These are phyloP conservation scores for Coniochaeta prunicola DNA, from an alignment of 2,329 filamentous ascomycete genomes.

Conservation along the genomic window DNA sequence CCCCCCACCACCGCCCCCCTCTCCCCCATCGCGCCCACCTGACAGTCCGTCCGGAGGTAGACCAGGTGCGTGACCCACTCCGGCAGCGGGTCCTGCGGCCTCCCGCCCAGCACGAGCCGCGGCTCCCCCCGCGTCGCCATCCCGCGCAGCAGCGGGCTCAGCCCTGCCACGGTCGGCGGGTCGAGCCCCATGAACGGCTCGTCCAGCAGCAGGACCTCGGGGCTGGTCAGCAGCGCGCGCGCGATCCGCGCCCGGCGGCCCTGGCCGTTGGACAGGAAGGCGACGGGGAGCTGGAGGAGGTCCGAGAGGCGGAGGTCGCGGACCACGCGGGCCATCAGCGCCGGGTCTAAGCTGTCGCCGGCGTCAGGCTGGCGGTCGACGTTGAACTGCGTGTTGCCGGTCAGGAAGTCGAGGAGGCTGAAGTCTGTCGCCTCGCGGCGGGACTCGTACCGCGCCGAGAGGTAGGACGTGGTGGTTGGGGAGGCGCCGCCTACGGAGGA, in stretches of 20 bases:
- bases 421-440: constrained; percentile 82
- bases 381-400: constrained; percentile 78
- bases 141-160: constrained; percentile 64
- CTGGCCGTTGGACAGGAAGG: constrained; percentile 91
- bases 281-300: constrained; percentile 73
- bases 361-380: constrained; percentile 37
- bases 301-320: constrained; percentile 60
- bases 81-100: constrained; percentile 81
- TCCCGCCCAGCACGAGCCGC: constrained; percentile 66
- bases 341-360: constrained; percentile 39
- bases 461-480: constrained; percentile 63
- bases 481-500: constrained; percentile 45
- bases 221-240: constrained; percentile 69
- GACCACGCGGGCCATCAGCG: constrained; percentile 55
- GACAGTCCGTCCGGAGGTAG: constrained; percentile 60
- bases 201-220: constrained; percentile 79
- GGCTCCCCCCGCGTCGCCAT: constrained; percentile 62
- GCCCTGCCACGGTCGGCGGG: constrained; percentile 65
- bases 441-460: constrained; percentile 88
- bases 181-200: constrained; percentile 97
- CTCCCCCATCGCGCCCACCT: constrained; percentile 57
- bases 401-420: constrained; percentile 71
- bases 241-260: constrained; percentile 82
- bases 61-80: constrained; percentile 85
- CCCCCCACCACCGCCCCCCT: constrained; percentile 55